These are phyloP conservation scores for Meyerozyma guilliermondii DNA, from an alignment of 1,139 yeast genomes.

Conservation along the genomic window DNA sequence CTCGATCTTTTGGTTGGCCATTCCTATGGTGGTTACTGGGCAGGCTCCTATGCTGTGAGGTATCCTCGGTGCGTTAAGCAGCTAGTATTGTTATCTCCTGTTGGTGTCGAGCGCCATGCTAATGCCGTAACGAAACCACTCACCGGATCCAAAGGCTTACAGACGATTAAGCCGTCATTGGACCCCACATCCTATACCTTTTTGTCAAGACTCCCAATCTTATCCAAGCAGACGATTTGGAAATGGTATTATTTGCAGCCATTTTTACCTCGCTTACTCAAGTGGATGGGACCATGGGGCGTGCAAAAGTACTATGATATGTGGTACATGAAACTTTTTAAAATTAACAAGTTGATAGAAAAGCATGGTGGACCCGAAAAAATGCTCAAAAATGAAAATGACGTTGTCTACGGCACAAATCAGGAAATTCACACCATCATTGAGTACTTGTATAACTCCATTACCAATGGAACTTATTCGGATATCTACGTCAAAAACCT, in stretches of 20 bases:
- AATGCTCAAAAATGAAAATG: conserved; percentile 22
- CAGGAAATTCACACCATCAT: conserved; percentile 43
- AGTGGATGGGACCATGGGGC: conserved; percentile 49
- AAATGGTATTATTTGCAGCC: conserved; percentile 40
- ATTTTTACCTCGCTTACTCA: conserved; percentile 39
- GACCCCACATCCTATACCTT: conserved; percentile 35
- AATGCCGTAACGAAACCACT: conserved; percentile 51
- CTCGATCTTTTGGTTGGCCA: conserved; percentile 43
- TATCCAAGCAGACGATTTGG: conserved; percentile 24
- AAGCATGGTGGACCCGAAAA: conserved; percentile 29
- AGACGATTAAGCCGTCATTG: conserved; percentile 24
- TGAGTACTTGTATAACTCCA: conserved; percentile 56
- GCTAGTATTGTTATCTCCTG: conserved; percentile 78
- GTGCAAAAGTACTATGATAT: conserved; percentile 37
- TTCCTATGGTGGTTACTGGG: conserved; percentile 46
- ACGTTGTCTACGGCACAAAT: conserved; percentile 36
- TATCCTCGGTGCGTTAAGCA: conserved; percentile 57
- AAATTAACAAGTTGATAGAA: conserved; percentile 37
- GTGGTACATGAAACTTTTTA: conserved; percentile 42
- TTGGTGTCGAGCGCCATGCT: conserved; percentile 77
- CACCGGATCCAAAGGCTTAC: conserved; percentile 6
- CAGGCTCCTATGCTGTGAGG: conserved; percentile 34
- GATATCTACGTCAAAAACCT: conserved; percentile 62
- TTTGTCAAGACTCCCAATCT: conserved; percentile 42
- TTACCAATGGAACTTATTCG: conserved; percentile 57